A percentile compares a stretch with the other conserved stretches of the same genome.
These are phyloP conservation scores for Calonectria pauciramosa DNA, from an alignment of 2,329 filamentous ascomycete species.

Conservation along the genomic window DNA sequence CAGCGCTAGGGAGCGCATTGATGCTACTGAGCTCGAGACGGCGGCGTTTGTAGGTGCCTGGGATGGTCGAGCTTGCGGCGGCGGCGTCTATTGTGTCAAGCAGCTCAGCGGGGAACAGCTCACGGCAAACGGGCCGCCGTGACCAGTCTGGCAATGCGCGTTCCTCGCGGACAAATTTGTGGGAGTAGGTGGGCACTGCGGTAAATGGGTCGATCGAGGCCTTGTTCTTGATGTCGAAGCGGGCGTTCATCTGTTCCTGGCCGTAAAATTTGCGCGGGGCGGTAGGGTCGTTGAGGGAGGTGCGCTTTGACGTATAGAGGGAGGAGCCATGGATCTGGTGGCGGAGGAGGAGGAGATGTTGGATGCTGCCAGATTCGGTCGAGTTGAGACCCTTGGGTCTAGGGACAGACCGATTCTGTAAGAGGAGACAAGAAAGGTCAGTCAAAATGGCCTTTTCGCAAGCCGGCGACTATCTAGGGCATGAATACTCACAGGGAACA, in stretches of 20 bases:
- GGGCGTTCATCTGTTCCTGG: constrained; percentile 70
- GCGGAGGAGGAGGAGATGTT: constrained; percentile 68
- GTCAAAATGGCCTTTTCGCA: background rate
- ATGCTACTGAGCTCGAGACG: constrained; percentile 61
- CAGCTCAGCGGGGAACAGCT: constrained; percentile 70
- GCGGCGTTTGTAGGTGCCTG: constrained; percentile 58
- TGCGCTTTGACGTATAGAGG: constrained; percentile 69
- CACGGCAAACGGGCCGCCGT: constrained; percentile 62
- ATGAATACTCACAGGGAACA: constrained; percentile 64
- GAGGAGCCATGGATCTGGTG: constrained; percentile 68
- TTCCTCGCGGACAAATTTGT: constrained; percentile 66
- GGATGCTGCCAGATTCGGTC: constrained; percentile 62
- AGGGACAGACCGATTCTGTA: constrained; percentile 65
- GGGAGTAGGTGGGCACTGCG: constrained; percentile 70
- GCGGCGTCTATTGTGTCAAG: constrained; percentile 66
- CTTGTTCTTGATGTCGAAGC: constrained; percentile 67
- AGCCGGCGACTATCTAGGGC: background rate
- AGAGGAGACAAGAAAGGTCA: constrained; percentile 2
- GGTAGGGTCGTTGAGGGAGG: constrained; percentile 55
- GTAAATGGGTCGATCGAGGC: constrained; percentile 71
- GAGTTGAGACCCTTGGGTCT: constrained; percentile 57
- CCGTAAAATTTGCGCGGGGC: constrained; percentile 63
- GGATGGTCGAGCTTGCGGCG: constrained; percentile 47
- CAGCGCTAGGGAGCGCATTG: constrained; percentile 63
- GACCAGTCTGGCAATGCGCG: constrained; percentile 68